Base-by-base conservation (phyloP, 306 rosid species). In the Alnus glutinosa region DNA sequence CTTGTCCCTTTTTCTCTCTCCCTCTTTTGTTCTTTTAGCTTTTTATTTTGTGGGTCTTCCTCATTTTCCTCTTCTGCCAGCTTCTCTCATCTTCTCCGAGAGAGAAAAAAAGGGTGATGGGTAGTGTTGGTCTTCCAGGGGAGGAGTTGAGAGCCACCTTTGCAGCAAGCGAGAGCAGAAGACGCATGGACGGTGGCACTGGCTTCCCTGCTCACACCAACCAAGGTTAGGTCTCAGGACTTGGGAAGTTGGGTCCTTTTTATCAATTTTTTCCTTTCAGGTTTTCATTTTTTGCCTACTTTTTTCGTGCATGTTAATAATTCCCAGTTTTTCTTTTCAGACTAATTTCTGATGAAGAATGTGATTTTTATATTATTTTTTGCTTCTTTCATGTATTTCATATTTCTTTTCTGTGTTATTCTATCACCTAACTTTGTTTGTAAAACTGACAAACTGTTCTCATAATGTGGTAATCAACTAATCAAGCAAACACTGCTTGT, bases 61-160 rank as follows among this genome's bases (percentile, higher is more conserved):
- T 37, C 23, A 5, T 13, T 64, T 68, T 75, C 58, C 66, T 50
- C 83, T 75, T 46, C 51, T 75, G 19, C 77, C 28, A 5, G 63
- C 81, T 23, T 32, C 75, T 75, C 19, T 32, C 18, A 68, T 18
- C 32, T 80, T 42, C 46, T 42, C 7, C 5, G 46, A 6, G 46
- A 4, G 44, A 34, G 44, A 39, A 63, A 62, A 42, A 55, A 75
- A 64, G 75, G 76, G 62, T 72, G 48, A 88, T 81, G 86, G 54
- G 70, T 23, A 23, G 42, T 11, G 2, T 32, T 14, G 50, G 18
- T 23, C 50, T 34, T 14, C 62, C 32, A 8, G 52, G 64, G 36
- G 16, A 18, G 10, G 47, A 23, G 42, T 8, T 42, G 30, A 13
- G 37, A 3, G 51, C 55, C 4, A 9, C 11, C 66, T 36, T 34